These are phyloP conservation scores for Ganoderma lingzhi DNA, from an alignment of 1,284 basidiomycete genomes.

Conservation along the genomic window DNA sequence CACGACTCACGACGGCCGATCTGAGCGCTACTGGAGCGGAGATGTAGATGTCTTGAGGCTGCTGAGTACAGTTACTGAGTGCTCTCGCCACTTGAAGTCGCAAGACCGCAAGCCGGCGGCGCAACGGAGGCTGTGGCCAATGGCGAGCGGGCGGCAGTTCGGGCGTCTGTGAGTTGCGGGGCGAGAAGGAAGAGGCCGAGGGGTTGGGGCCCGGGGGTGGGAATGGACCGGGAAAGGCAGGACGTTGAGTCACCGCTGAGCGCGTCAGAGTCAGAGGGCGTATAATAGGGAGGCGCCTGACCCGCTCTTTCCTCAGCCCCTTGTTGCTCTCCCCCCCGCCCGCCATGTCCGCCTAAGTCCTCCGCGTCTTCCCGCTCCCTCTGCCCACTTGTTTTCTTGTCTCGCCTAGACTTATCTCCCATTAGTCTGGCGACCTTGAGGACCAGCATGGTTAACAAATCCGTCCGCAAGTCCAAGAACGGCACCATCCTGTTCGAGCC, in stretches of 20 bases:
- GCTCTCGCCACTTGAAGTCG: not conserved
- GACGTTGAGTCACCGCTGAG: conserved; percentile 39
- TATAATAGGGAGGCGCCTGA: conserved; percentile 36
- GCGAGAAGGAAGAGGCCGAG: conserved; percentile 19
- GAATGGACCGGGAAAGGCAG: conserved; percentile 23
- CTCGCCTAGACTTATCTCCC: conserved; percentile 44
- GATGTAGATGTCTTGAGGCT: not conserved
- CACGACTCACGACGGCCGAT: not conserved
- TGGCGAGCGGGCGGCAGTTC: conserved; percentile 7
- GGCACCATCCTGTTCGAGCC: conserved; percentile 86
- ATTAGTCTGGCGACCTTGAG: conserved; percentile 49
- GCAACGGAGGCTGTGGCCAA: not conserved
- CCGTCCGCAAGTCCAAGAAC: conserved; percentile 79
- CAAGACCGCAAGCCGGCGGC: not conserved
- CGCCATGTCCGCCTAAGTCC: conserved; percentile 58
- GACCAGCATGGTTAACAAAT: conserved; percentile 82
- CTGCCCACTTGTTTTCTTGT: conserved; percentile 35
- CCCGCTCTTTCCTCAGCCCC: conserved; percentile 37
- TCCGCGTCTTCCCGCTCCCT: conserved; percentile 35
- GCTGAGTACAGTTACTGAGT: no score
- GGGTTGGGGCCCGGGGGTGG: conserved; percentile 18
- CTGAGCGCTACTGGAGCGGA: not conserved
- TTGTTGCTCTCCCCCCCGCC: conserved; percentile 40
- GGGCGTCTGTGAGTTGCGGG: conserved; percentile 3
- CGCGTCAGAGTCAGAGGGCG: conserved; percentile 29